phyloP scores from a whole-genome alignment of 1,284 basidiomycete genomes.

The Schizopora paradoxa region DNA sequence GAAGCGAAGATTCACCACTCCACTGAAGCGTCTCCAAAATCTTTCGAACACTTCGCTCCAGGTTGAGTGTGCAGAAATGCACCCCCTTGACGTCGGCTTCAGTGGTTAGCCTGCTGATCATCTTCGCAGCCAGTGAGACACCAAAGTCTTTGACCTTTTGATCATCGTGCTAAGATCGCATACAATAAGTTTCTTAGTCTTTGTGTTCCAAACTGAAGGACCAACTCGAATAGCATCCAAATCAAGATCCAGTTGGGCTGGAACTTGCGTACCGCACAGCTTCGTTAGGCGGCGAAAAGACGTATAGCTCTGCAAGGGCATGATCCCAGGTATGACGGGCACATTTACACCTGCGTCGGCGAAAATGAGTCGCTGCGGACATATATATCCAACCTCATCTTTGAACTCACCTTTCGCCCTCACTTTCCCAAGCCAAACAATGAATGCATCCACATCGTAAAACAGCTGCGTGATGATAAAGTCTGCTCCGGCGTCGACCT shows the following conservation, averaged over 20 bases:
- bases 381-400: neutral
- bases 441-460: slow-evolving; percentile 87
- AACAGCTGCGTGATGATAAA: slow-evolving; percentile 98
- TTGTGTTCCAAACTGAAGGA: slow-evolving; percentile 21
- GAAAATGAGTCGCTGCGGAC: slow-evolving; percentile 14
- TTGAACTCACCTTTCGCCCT: slow-evolving; percentile 57
- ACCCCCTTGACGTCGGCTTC: slow-evolving; percentile 74
- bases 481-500: slow-evolving; percentile 93
- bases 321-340: slow-evolving; percentile 93
- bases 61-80: slow-evolving; percentile 95
- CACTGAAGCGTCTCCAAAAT: slow-evolving; percentile 80
- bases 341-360: slow-evolving; percentile 69
- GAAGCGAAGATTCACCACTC: slow-evolving; percentile 39
- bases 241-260: slow-evolving; percentile 59
- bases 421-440: slow-evolving; percentile 72
- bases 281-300: slow-evolving; percentile 91
- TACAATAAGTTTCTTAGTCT: slow-evolving; percentile 18
- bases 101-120: slow-evolving; percentile 54
- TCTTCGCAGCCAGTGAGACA: slow-evolving; percentile 70
- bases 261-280: slow-evolving; percentile 81
- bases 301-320: slow-evolving; percentile 96
- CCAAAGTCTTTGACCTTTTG: slow-evolving; percentile 90
- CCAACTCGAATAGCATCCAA: slow-evolving; percentile 78
- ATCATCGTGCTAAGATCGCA: slow-evolving; percentile 69
- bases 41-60: slow-evolving; percentile 93